These are phyloP conservation scores for Zopfia rhizophila DNA, from an alignment of 2,329 filamentous ascomycete genomes.

Conservation along the genomic window DNA sequence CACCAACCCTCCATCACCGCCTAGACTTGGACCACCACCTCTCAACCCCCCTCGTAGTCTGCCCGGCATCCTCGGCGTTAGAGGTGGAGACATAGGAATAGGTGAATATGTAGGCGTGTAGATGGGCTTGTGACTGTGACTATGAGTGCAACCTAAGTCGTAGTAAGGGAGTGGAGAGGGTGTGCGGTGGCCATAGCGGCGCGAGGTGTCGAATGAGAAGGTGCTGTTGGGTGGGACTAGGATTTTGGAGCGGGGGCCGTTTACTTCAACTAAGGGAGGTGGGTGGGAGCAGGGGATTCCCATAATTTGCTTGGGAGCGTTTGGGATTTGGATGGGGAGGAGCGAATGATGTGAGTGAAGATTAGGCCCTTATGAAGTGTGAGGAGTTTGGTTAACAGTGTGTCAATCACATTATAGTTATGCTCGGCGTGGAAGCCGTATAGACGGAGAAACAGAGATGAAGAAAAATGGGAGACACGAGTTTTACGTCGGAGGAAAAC, in stretches of 20 bases:
- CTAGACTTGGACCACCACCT: conserved; percentile 3
- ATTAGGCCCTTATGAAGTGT: neutral
- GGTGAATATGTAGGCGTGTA: too few species aligned
- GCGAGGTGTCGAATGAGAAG: conserved; percentile 2
- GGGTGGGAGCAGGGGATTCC: conserved; percentile 31
- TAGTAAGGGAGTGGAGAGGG: neutral
- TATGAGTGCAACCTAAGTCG: too few species aligned
- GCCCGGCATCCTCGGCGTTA: neutral
- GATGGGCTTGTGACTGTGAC: neutral
- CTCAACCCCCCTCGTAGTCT: conserved; percentile 1
- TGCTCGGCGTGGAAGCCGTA: too few species aligned
- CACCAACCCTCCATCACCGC: conserved; percentile 2
- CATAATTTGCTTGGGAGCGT: conserved; percentile 24
- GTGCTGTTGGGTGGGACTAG: conserved; percentile 28
- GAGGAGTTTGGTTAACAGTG: neutral
- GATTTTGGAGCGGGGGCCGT: conserved; percentile 29
- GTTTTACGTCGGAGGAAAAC: too few species aligned
- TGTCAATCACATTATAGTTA: neutral
- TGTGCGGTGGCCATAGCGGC: neutral
- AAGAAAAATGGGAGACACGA: neutral
- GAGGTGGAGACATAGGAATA: neutral
- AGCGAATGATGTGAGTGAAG: neutral
- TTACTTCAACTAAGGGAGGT: conserved; percentile 35
- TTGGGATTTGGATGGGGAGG: neutral
- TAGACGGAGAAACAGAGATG: neutral